Percentiles rank a stretch among this genome's conserved stretches.
Conservation (phyloP, 1,139 yeast species). For the Saccharomyces hybrid region DNA sequence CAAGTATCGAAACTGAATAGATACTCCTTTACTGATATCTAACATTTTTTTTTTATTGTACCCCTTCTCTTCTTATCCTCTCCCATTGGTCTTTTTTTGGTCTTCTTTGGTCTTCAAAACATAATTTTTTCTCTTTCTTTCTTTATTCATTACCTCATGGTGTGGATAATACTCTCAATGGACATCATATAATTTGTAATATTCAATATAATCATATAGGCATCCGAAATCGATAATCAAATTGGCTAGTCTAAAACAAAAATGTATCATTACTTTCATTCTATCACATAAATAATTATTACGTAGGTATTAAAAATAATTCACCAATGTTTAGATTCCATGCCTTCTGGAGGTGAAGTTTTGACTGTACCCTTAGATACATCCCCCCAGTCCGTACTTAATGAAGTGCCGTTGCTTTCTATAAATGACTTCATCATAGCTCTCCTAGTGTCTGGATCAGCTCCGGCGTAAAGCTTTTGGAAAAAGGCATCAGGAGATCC, state of each 20-base stretch:
- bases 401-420: conserved; percentile 91
- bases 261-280: not conserved
- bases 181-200: not conserved
- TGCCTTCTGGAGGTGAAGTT: conserved; percentile 71
- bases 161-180: not conserved
- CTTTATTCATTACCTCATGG: not conserved
- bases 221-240: not conserved
- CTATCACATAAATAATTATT: not conserved
- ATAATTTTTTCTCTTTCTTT: not conserved
- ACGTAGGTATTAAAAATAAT: not conserved
- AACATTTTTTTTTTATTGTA: not conserved
- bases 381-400: conserved; percentile 93
- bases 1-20: conserved; percentile 24
- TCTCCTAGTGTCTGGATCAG: conserved; percentile 79
- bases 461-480: conserved; percentile 61
- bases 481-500: conserved; percentile 64
- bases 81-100: not conserved
- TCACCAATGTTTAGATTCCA: conserved; percentile 40
- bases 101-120: not conserved
- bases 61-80: too few species aligned
- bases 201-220: not conserved
- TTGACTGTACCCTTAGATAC: conserved; percentile 63
- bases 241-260: not conserved
- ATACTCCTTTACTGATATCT: not conserved
- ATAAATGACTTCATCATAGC: conserved; percentile 96